Evolutionary conservation across 1,284 basidiomycete genomes (phyloP), one percentile per base, ranked within the genome.

Genomic region (Trichosporon sp.): DNA sequence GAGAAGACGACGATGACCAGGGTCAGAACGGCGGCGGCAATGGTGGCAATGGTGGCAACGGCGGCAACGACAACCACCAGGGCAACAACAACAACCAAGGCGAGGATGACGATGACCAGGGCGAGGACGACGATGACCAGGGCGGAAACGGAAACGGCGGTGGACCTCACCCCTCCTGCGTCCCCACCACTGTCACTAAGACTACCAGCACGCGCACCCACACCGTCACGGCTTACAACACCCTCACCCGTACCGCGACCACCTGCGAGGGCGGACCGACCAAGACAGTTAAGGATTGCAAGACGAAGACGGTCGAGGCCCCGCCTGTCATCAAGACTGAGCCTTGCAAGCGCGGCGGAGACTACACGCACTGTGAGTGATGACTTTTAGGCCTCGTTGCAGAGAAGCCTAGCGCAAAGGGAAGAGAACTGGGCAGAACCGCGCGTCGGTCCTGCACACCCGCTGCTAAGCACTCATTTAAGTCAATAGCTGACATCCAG

Each of bases 101-200:
- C 14, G 49, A 27, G 27, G 49, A 54, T 13, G 14, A 29, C 21
- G 16, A 29, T 25, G 46, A 52, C 46, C 7, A 34, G 19, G 59
- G 31, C 32, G 14, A 21, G 33, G 36, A 29, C 25, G 29, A 19
- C 29, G n/a, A 14, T n/a, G 27, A 44, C 21, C 23, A n/a, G 5
- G 59, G 44, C 34, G 59, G n/a, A n/a, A n/a, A n/a, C n/a, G n/a
- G n/a, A n/a, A n/a, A n/a, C n/a, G n/a, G n/a, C n/a, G n/a, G n/a
- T n/a, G n/a, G n/a, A n/a, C n/a, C n/a, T n/a, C n/a, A 33, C 13
- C 37, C 59, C 1, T 64, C 63, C 25, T 64, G 63, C 63, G 10
- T 5, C 13, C 63, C 59, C 13, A 58, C 59, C 14, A 61, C 59
- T n/a, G 23, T 31, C 3, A 63, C 58, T 6, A 29, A 49, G 32